Conservation (phyloP, 805 yeast species). For the Candida rishiriensis region DNA sequence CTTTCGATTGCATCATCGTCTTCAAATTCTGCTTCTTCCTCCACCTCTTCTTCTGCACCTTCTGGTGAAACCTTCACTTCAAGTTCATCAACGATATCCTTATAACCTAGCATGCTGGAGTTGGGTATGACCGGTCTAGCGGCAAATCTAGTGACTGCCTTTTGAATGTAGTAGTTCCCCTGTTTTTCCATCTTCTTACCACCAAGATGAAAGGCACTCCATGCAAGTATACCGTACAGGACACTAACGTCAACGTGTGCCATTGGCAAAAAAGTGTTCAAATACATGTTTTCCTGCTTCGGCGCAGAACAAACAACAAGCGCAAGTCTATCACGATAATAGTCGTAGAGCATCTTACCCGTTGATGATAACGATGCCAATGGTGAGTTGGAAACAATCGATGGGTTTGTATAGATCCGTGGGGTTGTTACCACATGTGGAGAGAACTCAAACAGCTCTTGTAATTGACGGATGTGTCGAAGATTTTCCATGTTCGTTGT, state of each 20-base stretch:
- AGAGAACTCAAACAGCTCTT: slow-evolving; percentile 12
- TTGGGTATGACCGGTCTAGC: slow-evolving; percentile 25
- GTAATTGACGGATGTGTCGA: slow-evolving; percentile 6
- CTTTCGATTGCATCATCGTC: not conserved
- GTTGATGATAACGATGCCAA: slow-evolving; percentile 28
- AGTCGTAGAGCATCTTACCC: slow-evolving; percentile 41
- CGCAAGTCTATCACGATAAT: slow-evolving; percentile 43
- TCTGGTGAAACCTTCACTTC: slow-evolving; percentile 17
- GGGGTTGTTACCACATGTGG: slow-evolving; percentile 6
- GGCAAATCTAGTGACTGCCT: slow-evolving; percentile 41
- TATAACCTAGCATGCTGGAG: slow-evolving; percentile 15
- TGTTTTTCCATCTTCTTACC: slow-evolving; percentile 38
- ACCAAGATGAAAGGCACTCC: slow-evolving; percentile 53
- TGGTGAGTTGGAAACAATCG: slow-evolving; percentile 23
- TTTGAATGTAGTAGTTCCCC: slow-evolving; percentile 44
- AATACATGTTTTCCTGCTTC: slow-evolving; percentile 44
- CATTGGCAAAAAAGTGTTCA: slow-evolving; percentile 49
- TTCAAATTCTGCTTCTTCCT: not conserved
- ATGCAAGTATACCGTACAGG: slow-evolving; percentile 47
- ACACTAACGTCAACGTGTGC: slow-evolving; percentile 50
- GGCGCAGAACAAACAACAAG: slow-evolving; percentile 45
- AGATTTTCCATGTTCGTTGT: not conserved
- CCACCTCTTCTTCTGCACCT: not conserved
- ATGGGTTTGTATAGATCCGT: slow-evolving; percentile 26
- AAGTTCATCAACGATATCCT: slow-evolving; percentile 23